A percentile compares a stretch with the other conserved stretches of the same genome.
Evolutionary conservation across 2,329 filamentous ascomycete species (phyloP).

Genomic region (Talaromyces sp.): DNA sequence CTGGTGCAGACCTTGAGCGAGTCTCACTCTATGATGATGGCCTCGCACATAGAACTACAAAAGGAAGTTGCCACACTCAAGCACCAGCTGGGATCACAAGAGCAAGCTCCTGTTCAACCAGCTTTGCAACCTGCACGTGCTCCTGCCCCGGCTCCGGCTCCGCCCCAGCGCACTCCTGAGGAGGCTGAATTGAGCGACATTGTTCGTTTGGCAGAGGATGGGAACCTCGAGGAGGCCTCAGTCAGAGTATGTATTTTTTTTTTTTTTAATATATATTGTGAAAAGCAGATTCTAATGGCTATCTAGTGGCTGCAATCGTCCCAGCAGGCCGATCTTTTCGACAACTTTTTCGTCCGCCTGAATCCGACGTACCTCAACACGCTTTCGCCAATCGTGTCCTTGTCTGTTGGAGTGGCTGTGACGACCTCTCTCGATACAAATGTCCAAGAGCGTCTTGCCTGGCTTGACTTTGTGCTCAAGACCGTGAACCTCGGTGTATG

Average conservation of each 20-base stretch:
- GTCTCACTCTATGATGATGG: conserved; percentile 40
- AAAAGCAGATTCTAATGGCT: conserved; percentile 20
- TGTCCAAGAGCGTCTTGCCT: conserved; percentile 51
- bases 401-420: conserved; percentile 60
- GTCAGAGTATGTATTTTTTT: conserved; percentile 33
- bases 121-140: conserved; percentile 13
- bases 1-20: conserved; percentile 54
- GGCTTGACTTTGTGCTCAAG: conserved; percentile 53
- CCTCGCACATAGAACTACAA: conserved; percentile 38
- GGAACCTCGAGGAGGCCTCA: conserved; percentile 40
- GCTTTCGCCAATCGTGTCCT: conserved; percentile 53
- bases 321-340: conserved; percentile 56
- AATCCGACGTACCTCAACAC: conserved; percentile 52
- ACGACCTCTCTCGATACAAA: conserved; percentile 52
- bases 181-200: conserved; percentile 40
- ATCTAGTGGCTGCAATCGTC: conserved; percentile 56
- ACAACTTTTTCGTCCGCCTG: conserved; percentile 55
- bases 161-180: conserved; percentile 25
- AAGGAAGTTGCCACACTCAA: conserved; percentile 34
- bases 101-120: conserved; percentile 15
- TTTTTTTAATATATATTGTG: background rate
- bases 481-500: conserved; percentile 52
- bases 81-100: conserved; percentile 19
- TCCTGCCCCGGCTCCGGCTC: conserved; percentile 8
- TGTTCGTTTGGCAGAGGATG: conserved; percentile 32